Conservation (phyloP, 2,329 filamentous ascomycete species). For the Triangularia verruculosa region DNA sequence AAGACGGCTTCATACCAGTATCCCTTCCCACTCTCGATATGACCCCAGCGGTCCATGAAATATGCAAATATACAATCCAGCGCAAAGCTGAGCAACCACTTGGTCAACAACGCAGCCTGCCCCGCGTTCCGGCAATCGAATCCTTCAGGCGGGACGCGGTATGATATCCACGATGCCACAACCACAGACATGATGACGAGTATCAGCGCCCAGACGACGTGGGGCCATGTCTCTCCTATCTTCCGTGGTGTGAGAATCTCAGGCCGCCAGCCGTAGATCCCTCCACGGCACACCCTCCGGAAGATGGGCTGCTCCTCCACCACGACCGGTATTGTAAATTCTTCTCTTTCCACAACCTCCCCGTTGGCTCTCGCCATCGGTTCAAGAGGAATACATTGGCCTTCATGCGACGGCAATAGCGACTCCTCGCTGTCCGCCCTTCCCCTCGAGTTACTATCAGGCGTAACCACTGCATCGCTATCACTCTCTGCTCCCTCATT, state of each 20-base stretch:
- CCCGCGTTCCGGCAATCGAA: constrained; percentile 16
- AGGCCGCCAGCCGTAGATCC: constrained; percentile 14
- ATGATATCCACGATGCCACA: constrained; percentile 15
- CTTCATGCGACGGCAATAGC: not conserved
- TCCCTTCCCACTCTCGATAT: not conserved
- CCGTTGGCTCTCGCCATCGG: not conserved
- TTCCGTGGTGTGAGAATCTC: not conserved
- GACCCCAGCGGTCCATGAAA: not conserved
- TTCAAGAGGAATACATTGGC: not conserved
- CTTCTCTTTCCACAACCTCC: not conserved
- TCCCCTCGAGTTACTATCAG: not conserved
- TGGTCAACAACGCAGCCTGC: constrained; percentile 3
- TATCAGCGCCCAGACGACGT: not conserved
- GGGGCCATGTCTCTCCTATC: not conserved
- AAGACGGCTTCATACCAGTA: constrained; percentile 12
- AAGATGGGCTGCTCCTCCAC: not conserved
- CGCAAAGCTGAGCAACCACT: constrained; percentile 4
- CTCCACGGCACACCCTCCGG: constrained; percentile 8
- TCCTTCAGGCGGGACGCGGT: constrained; percentile 14
- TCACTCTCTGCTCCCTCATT: not conserved
- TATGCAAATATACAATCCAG: constrained; percentile 4
- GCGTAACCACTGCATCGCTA: not conserved
- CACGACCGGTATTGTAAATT: not conserved
- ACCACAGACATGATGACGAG: constrained; percentile 11
- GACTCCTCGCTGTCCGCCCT: not conserved